Base-by-base conservation (phyloP, 129 eudicot genomes). In the Ambrosia artemisiifolia region DNA sequence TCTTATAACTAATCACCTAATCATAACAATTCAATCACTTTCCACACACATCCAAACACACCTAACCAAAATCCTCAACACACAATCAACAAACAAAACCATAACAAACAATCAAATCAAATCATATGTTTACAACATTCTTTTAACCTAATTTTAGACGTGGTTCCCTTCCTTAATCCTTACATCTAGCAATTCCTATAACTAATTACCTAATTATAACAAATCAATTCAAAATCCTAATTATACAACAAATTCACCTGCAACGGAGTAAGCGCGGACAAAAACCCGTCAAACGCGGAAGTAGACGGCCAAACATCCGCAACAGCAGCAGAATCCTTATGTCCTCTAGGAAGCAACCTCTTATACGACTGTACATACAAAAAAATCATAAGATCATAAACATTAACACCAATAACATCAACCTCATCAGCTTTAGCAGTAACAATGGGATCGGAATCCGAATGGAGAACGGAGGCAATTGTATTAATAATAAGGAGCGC, bases 281-380 rank as follows among this genome's bases (percentile, higher is more conserved):
- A 86, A 32, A 85, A 87, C 0, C 98, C 97, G 69, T 94, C 99
- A 46, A 90, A 94, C 5, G 99, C 97, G 0, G 96, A 94, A 5
- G 97, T 87, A 16, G 97, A 84, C 0, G 97, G 97, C 97, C 97
- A 93, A 57, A 93, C 95, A 79, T 93, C 96, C 11, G 96, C 92
- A 5, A 94, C 96, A 7, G 94, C 94, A 53, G 96, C 93, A 3
- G 91, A 88, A 82, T 90, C 97, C 84, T 82, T 90, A 69, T 94
- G 96, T 24, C 93, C 90, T 59, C 83, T 71, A 2, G 98, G 97
- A 42, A 94, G 74, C 88, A 94, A 67, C 78, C 97, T 65, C 77
- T 94, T 94, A 66, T 90, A 94, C 54, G 88, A 82, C 88, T 94
- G 96, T 50, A 94, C 71, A 61, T 86, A 94, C 89, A 94, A 59